Base-by-base conservation (phyloP, 2,329 filamentous ascomycete species). In the Biscogniauxia sp. region DNA sequence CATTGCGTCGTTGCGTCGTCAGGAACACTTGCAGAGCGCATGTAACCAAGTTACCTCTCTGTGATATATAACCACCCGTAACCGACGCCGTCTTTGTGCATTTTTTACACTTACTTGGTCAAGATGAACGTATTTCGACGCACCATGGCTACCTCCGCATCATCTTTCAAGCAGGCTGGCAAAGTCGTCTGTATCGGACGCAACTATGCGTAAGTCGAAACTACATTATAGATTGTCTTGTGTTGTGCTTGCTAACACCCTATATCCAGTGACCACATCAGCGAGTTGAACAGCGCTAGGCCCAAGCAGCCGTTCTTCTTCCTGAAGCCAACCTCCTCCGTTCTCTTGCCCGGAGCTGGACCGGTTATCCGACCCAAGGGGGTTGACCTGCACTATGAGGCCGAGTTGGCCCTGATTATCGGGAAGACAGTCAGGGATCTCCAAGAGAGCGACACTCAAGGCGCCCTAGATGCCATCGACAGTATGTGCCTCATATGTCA, bases 221-320 rank as follows among this genome's bases (percentile, higher is more conserved):
- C 23, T 5, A 3, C 23, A 23, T 23, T 23, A 23, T 23, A 23
- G 23, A 23, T 23, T 23, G 23, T 23, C 2, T 23, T 23, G 23
- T 23, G 23, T 23, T 23, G 23, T 23, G 28, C 9, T 32, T 55
- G 65, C 71, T 59, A 60, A 66, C 61, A 61, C 56, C 23, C 62
- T 54, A 55, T 56, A 51, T 45, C 45, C 71, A 95, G 92, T 71
- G 95, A 97, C 77, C 95, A 99, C 79, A 90, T 98, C 73, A 86
- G 89, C 65, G 95, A 99, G 81, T 85, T 99, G 68, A 93, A 93
- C 77, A 97, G 89, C 77, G 82, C 84, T 62, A 87, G 88, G 66
- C 95, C 95, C 55, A 96, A 95, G 76, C 93, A 97, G 78, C 95
- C 95, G 25, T 98, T 99, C 80, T 99, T 97, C 88, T 99, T 99